Percentiles rank a stretch among this genome's conserved stretches.
phyloP scores from a whole-genome alignment of 148 eudicot species.

The Rhododendron kiyosumense region DNA sequence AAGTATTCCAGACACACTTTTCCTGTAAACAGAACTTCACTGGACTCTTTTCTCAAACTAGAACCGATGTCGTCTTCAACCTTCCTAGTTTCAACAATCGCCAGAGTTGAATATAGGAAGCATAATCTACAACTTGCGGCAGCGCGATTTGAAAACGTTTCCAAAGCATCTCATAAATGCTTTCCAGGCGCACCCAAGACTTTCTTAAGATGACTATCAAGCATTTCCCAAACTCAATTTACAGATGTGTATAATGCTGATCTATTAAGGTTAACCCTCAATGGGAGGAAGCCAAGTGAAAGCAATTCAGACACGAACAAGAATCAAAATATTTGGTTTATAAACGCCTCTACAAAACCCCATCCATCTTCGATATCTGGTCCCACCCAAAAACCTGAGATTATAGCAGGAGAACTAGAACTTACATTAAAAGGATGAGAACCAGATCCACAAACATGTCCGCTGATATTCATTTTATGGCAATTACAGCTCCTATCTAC shows the following conservation, averaged over 20 bases:
- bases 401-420: slow-evolving; percentile 23
- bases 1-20: background rate
- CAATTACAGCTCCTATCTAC: slow-evolving; percentile 7
- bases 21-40: background rate
- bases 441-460: slow-evolving; percentile 10
- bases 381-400: slow-evolving; percentile 74
- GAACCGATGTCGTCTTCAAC: background rate
- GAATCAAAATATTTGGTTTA: slow-evolving; percentile 32
- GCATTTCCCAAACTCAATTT: background rate
- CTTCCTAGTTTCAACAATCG: background rate
- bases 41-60: background rate
- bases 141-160: background rate
- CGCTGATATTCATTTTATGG: slow-evolving; percentile 5
- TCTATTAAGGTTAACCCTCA: background rate
- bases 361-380: slow-evolving; percentile 91
- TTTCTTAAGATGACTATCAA: background rate
- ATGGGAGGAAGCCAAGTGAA: slow-evolving; percentile 22
- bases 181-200: background rate
- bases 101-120: background rate
- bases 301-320: background rate
- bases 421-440: slow-evolving; percentile 24
- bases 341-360: slow-evolving; percentile 67
- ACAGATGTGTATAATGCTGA: background rate
- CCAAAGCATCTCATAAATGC: background rate
- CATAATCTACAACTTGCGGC: background rate